Evolutionary conservation across 352 stramenopile genomes (phyloP), one percentile per base, ranked within the genome.

Genomic region (Globisporangium paroecandrum): DNA sequence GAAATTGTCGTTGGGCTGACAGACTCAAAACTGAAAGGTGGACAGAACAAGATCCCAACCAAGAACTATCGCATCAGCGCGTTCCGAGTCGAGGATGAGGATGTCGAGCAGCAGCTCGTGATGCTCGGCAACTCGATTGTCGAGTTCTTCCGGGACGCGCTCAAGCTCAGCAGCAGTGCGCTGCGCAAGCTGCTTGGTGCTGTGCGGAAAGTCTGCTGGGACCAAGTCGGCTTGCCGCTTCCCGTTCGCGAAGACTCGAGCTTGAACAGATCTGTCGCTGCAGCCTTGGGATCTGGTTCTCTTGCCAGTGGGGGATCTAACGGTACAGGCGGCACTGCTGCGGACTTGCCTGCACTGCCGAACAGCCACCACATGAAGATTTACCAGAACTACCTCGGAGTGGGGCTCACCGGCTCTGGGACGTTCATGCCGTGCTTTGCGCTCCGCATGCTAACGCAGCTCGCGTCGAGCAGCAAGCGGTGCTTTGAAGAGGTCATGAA

Each of bases 111-210:
- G 69, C 88, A 95, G 62, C 72, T 95, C 10, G 73, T 89, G 47
- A 95, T 95, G 88, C 71, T 95, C 8, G 82, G 81, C 38, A 89
- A 83, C 55, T 94, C 88, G n/a, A 89, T 95, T n/a, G 70, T 89
- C 18, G 88, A 94, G 73, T 90, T 94, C 38, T 93, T 95, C 55
- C 78, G 77, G 15, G 82, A 92, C 66, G 85, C 82, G 4, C 70
- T 89, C 1, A 89, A 91, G 56, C 63, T 95, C 3, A 90, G 84
- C 61, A 87, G 77, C 64, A 62, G 25, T 9, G 85, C 87, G 3
- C 65, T 94, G 24, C 72, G 77, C 8, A 81, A 81, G 55, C 69
- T 95, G 13, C 75, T 93, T 15, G 70, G 72, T 12, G 88, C 88
- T 5, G 77, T 95, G 9, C 77, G 79, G 4, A 78, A 79, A 47